phyloP scores from a whole-genome alignment of 2,329 filamentous ascomycete species.

The Trichoderma sp. region DNA sequence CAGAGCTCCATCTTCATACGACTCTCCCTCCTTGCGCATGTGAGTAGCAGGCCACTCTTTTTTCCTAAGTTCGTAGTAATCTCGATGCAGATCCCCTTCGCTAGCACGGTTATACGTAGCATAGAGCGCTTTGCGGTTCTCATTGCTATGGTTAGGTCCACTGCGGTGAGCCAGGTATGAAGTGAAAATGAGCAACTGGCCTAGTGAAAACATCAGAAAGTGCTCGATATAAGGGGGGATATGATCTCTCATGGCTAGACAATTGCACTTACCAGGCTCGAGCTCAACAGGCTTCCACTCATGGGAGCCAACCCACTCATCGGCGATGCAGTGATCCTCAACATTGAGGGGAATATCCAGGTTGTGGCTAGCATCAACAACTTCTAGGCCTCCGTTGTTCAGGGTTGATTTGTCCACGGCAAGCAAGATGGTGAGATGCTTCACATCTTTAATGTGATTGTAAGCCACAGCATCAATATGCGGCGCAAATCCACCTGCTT shows the following conservation, averaged over 20 bases:
- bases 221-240: rapidly evolving
- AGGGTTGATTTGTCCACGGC: neutral
- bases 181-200: slow-evolving; percentile 1
- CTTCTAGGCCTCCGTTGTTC: neutral
- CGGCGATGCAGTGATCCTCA: neutral
- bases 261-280: neutral
- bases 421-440: slow-evolving; percentile 1
- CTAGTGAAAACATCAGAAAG: neutral
- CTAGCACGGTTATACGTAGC: neutral
- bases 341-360: slow-evolving; percentile 4
- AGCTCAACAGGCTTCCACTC: slow-evolving; percentile 8
- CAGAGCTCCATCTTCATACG: neutral
- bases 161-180: slow-evolving; percentile 4
- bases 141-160: neutral
- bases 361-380: slow-evolving; percentile 1
- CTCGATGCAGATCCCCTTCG: neutral
- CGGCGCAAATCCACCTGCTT: neutral
- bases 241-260: rapidly evolving
- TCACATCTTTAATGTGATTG: slow-evolving; percentile 5
- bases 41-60: slow-evolving; percentile 4
- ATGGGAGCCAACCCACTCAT: neutral
- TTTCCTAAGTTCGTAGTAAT: neutral
- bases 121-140: slow-evolving; percentile 5
- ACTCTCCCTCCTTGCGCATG: neutral
- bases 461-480: slow-evolving; percentile 5